Evolutionary conservation across 306 rosid genomes (phyloP).

Genomic region (Rosa persica): DNA sequence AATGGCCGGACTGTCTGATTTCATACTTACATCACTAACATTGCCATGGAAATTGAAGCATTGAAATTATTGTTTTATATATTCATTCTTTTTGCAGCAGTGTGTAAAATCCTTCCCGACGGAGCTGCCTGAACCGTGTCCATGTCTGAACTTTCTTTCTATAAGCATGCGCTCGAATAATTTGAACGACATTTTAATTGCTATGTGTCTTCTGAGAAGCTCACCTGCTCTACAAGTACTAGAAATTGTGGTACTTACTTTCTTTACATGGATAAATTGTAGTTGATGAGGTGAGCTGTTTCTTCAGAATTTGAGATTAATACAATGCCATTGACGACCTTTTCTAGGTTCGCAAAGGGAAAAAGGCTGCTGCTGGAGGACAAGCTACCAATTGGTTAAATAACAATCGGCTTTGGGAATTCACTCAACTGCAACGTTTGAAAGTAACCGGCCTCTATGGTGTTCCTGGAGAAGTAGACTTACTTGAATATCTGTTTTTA

Average conservation of each 20-base stretch:
- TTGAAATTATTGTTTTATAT: neutral
- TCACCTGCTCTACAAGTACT: neutral
- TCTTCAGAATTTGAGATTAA: neutral
- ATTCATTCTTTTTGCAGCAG: neutral
- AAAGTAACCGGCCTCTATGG: neutral
- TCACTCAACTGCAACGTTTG: neutral
- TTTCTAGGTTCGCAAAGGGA: neutral
- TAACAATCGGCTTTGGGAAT: constrained; percentile 44
- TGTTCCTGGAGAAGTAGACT: constrained; percentile 18
- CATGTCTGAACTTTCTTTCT: neutral
- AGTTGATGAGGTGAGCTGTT: neutral
- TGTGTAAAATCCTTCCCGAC: neutral
- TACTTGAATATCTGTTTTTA: neutral
- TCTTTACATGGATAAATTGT: neutral
- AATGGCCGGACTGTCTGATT: neutral
- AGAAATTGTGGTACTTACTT: constrained; percentile 40
- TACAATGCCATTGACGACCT: neutral
- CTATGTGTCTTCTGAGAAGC: neutral
- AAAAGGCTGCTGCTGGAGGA: neutral
- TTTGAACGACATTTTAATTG: neutral
- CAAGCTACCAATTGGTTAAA: neutral
- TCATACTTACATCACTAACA: neutral
- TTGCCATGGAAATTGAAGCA: neutral
- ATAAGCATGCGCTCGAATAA: neutral
- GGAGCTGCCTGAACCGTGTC: neutral